phyloP scores from a whole-genome alignment of 1,284 basidiomycete genomes.

The Rhizopogon parksii region DNA sequence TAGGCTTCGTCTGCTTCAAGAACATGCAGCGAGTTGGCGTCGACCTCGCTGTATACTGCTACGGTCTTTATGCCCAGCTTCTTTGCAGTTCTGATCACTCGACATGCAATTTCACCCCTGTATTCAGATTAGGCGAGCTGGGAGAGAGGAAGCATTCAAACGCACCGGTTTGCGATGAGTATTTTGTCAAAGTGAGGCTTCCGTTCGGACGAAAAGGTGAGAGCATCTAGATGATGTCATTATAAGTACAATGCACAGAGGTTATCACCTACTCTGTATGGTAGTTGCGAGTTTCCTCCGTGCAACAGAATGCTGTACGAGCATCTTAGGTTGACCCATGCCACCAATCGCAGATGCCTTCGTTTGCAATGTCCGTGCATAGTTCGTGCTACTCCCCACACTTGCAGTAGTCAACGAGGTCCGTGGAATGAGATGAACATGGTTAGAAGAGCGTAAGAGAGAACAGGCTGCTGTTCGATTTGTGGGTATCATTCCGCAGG shows the following conservation, averaged over 20 bases:
- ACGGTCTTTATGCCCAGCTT: conserved; percentile 86
- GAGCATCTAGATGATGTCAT: conserved; percentile 1
- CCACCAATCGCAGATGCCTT: background rate
- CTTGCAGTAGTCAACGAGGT: conserved; percentile 1
- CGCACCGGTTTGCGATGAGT: conserved; percentile 74
- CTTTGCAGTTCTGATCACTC: conserved; percentile 85
- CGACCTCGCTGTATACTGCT: conserved; percentile 85
- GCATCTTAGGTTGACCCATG: background rate
- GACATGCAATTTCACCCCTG: conserved; percentile 91
- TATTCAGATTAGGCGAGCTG: background rate
- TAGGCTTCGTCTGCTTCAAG: conserved; percentile 90
- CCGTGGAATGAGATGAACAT: conserved; percentile 9
- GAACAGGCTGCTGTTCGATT: conserved; percentile 22
- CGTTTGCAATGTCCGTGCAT: conserved; percentile 3
- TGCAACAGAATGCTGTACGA: background rate
- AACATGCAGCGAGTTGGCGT: conserved; percentile 75
- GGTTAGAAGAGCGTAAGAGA: conserved; percentile 15
- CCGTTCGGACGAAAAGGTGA: conserved; percentile 9
- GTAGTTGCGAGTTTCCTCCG: conserved; percentile 16
- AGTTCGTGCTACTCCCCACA: background rate
- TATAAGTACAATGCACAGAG: background rate
- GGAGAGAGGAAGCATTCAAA: background rate
- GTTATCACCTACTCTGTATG: conserved; percentile 12
- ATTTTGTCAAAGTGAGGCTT: conserved; percentile 75
- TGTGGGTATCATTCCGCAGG: conserved; percentile 25